Evolutionary conservation across 306 rosid genomes (phyloP).

Genomic region (Comarum palustre): DNA sequence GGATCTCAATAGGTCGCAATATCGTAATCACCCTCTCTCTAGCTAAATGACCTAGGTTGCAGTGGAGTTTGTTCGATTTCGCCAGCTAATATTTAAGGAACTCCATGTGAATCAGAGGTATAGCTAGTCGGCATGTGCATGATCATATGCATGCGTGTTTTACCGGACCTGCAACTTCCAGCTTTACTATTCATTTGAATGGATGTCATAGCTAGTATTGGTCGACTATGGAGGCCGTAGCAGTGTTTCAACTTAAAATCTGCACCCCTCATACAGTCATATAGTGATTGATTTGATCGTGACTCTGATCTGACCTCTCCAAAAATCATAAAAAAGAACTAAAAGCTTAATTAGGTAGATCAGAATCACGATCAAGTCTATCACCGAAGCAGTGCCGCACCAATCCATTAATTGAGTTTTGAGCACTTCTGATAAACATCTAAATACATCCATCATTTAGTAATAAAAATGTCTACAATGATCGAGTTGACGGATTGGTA

Average conservation of each 20-base stretch:
- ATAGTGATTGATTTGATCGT: slow-evolving; percentile 1
- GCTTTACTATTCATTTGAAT: neutral
- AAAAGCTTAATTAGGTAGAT: no score
- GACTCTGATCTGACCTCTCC: neutral
- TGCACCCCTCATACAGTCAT: neutral
- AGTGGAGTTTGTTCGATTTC: neutral
- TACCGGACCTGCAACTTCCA: neutral
- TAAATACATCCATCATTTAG: no score
- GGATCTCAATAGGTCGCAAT: no score
- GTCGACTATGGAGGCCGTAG: slow-evolving; percentile 5
- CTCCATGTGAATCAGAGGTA: neutral
- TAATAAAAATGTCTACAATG: no score
- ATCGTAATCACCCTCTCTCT: neutral
- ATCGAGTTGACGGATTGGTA: no score
- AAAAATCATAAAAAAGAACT: no score
- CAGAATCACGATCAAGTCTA: no score
- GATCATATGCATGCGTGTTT: neutral
- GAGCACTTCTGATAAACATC: no score
- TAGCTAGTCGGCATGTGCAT: neutral
- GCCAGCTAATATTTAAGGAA: neutral
- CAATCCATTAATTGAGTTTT: no score
- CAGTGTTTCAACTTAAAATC: neutral
- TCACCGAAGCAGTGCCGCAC: no score
- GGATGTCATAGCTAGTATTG: neutral
- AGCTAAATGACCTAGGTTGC: neutral